Percentiles rank a stretch among this genome's conserved stretches.
These are phyloP conservation scores for Trichoderma asperelloides DNA, from an alignment of 495 filamentous ascomycete genomes.

Conservation along the genomic window DNA sequence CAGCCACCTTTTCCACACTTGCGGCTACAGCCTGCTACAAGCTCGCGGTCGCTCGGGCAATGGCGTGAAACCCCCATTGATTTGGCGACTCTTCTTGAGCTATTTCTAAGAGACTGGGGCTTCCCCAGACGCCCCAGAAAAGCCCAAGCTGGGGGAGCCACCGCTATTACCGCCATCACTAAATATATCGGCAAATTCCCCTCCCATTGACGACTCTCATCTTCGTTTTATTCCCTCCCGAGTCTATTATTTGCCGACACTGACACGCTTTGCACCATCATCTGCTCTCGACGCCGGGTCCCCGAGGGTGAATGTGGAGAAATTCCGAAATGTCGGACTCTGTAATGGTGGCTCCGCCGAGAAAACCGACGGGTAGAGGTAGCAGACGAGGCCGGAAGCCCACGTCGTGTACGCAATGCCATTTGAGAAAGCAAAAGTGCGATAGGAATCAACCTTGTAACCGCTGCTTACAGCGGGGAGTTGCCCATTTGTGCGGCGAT, in stretches of 20 bases:
- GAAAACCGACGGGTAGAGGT: neutral
- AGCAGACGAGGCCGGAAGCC: constrained; percentile 4
- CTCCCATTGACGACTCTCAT: neutral
- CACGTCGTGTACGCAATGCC: neutral
- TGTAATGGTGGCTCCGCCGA: neutral
- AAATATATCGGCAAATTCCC: constrained; percentile 3
- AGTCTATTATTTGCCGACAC: neutral
- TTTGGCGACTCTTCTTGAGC: neutral
- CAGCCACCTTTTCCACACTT: neutral
- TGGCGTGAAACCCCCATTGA: neutral
- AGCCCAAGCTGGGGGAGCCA: neutral
- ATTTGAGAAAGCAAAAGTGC: neutral
- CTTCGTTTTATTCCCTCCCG: neutral
- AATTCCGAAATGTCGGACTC: neutral
- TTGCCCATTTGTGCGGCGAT: neutral
- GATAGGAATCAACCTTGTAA: neutral
- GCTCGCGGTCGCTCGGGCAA: neutral
- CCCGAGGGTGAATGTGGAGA: neutral
- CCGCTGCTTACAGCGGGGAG: neutral
- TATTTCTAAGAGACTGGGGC: neutral
- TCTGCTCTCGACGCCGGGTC: neutral
- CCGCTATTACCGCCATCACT: neutral
- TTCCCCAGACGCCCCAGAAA: neutral
- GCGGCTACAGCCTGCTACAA: neutral
- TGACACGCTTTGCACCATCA: neutral